Conservation (phyloP, 768 basidiomycete genomes). For the Guyanaporus albipodus region DNA sequence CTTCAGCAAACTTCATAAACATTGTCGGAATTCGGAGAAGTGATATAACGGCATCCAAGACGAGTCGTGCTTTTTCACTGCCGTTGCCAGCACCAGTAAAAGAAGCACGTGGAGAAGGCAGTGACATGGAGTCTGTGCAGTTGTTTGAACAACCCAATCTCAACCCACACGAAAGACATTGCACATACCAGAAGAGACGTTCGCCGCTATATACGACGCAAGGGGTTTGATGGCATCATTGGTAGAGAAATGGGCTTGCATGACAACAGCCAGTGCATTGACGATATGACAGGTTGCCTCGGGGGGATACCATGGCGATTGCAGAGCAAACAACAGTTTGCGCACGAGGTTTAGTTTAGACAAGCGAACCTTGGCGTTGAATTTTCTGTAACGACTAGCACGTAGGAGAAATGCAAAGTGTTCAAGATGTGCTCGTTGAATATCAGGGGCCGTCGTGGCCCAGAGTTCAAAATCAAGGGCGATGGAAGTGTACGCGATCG, state of each 20-base stretch:
- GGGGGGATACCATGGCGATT: conserved; percentile 69
- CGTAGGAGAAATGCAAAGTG: conserved; percentile 76
- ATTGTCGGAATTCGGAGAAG: conserved; percentile 53
- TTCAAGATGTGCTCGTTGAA: conserved; percentile 76
- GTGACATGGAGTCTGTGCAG: conserved; percentile 1
- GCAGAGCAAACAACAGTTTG: conserved; percentile 76
- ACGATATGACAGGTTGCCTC: conserved; percentile 47
- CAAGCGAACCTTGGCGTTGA: conserved; percentile 74
- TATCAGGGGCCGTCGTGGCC: conserved; percentile 64
- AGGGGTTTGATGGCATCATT: conserved; percentile 82
- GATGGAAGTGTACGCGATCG: conserved; percentile 75
- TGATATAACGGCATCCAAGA: conserved; percentile 61
- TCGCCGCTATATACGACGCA: conserved; percentile 80
- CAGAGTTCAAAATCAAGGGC: conserved; percentile 91
- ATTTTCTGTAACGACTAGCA: conserved; percentile 67
- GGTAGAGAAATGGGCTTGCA: conserved; percentile 63
- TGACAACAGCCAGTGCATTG: conserved; percentile 56
- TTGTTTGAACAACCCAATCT: neutral
- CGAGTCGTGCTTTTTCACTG: conserved; percentile 59
- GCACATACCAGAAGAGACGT: conserved; percentile 60
- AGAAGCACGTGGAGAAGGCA: conserved; percentile 15
- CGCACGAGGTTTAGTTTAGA: conserved; percentile 68
- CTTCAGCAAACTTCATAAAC: conserved; percentile 66
- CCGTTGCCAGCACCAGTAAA: conserved; percentile 23
- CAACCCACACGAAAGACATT: neutral